A percentile compares a stretch with the other conserved stretches of the same genome.
Evolutionary conservation across 1,284 basidiomycete genomes (phyloP).

Genomic region (Leccinum pachyderme): DNA sequence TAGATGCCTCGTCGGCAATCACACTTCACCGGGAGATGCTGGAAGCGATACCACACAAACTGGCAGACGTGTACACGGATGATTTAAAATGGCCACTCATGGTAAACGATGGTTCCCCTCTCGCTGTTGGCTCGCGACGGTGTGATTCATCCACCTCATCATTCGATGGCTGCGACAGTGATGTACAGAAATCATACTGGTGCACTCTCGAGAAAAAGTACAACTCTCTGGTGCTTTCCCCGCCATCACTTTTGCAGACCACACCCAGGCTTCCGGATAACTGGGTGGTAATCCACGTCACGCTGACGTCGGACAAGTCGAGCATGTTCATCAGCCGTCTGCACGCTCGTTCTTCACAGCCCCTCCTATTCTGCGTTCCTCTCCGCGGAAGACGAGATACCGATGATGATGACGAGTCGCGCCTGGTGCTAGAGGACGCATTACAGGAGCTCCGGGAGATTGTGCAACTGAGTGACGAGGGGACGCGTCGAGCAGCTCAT

Average conservation of each 20-base stretch:
- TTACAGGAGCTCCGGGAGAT: slow-evolving; percentile 77
- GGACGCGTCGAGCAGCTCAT: slow-evolving; percentile 71
- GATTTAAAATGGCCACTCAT: slow-evolving; percentile 71
- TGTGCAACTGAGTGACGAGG: slow-evolving; percentile 73
- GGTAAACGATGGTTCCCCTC: slow-evolving; percentile 40
- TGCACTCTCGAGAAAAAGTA: slow-evolving; percentile 38
- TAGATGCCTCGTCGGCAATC: slow-evolving; percentile 69
- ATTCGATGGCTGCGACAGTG: slow-evolving; percentile 33
- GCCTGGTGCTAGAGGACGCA: slow-evolving; percentile 77
- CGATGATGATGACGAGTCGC: slow-evolving; percentile 64
- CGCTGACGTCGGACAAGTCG: slow-evolving; percentile 77
- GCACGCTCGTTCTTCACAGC: slow-evolving; percentile 50
- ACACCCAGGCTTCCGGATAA: slow-evolving; percentile 59
- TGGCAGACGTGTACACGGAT: slow-evolving; percentile 45
- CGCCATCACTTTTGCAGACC: slow-evolving; percentile 14
- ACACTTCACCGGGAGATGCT: slow-evolving; percentile 80
- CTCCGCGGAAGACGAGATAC: slow-evolving; percentile 79
- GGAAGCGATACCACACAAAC: slow-evolving; percentile 68
- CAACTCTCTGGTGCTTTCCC: slow-evolving; percentile 19
- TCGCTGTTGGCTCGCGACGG: slow-evolving; percentile 20
- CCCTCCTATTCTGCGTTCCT: slow-evolving; percentile 87
- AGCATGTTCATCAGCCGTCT: slow-evolving; percentile 86
- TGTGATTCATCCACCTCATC: slow-evolving; percentile 20
- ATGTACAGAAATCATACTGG: slow-evolving; percentile 38
- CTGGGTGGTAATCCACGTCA: slow-evolving; percentile 88